Base-by-base conservation (phyloP, 2,329 filamentous ascomycete genomes). In the Sclerotinia subarctica region DNA sequence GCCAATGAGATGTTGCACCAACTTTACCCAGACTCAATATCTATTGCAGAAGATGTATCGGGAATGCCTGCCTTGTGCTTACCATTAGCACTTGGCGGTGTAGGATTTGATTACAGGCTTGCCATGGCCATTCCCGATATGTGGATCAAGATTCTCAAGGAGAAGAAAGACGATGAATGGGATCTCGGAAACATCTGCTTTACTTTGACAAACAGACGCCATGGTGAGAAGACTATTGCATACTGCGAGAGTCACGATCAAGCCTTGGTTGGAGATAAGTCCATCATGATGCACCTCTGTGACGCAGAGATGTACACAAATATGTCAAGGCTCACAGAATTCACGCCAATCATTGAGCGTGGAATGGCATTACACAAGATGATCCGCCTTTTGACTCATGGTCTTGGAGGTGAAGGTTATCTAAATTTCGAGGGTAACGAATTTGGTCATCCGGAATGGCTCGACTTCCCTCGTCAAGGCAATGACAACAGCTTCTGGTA, bases 351-450 rank as follows among this genome's bases (percentile, higher is more conserved):
- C 71, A 97, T 99, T 77, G 90, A 96, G 75, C 89, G 95, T 62
- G 95, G 95, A 66, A 90, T 99, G 83, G 87, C 92, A 5, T 82
- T 99, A 49, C 95, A 99, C 85, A 99, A 99, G 83, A 90, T 99
- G 90, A 97, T 99, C 76, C 91, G 95, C 19, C 87, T 99, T 21
- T 82, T 99, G 71, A 98, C 95, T 1, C 94, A 99, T 78, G 87
- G 85, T 53, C 86, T 99, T 21, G 95, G 95, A 69, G 95, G 95
- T 67, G 95, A 99, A 80, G 95, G 94, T 51, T 99, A 97, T 77
- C 90, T 99, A 65, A 99, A 98, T 82, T 99, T 99, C 75, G 94
- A 97, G 81, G 95, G 95, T 70, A 99, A 99, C 79, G 95, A 99
- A 80, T 99, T 99, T 76, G 95, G 95, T 0, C 95, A 99, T 78